A percentile compares a stretch with the other conserved stretches of the same genome.
Evolutionary conservation across 148 eudicot genomes (phyloP).

Genomic region (Amaranthus cruentus): DNA sequence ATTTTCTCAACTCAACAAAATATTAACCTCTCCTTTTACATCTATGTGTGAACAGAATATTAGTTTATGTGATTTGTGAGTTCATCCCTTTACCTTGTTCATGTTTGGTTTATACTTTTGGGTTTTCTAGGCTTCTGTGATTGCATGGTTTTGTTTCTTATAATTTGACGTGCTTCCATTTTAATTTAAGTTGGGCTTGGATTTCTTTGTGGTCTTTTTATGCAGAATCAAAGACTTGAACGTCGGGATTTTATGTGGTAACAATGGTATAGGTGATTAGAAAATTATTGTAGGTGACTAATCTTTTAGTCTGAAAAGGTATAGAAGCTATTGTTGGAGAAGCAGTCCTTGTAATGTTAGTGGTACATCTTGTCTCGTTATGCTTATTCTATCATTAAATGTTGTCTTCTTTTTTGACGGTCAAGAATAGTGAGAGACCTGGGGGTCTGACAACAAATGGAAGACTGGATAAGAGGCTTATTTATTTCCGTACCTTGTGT

Average conservation of each 20-base stretch:
- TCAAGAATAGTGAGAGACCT: neutral
- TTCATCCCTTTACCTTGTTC: neutral
- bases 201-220: neutral
- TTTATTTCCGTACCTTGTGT: neutral
- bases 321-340: neutral
- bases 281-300: neutral
- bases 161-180: conserved; percentile 7
- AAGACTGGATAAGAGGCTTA: neutral
- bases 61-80: conserved; percentile 3
- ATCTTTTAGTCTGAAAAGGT: neutral
- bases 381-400: neutral
- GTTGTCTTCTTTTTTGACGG: no score
- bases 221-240: neutral
- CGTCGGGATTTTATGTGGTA: neutral
- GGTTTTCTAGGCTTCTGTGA: neutral
- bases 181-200: neutral
- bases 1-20: conserved; percentile 2
- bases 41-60: neutral
- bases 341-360: neutral
- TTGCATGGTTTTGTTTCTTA: neutral
- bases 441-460: neutral
- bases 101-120: neutral
- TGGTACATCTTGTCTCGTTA: neutral
- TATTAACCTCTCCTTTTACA: neutral
- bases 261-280: neutral